Percentiles rank a stretch among this genome's conserved stretches.
phyloP scores from a whole-genome alignment of 2,329 filamentous ascomycete species.

The Pseudogymnoascus sp. region DNA sequence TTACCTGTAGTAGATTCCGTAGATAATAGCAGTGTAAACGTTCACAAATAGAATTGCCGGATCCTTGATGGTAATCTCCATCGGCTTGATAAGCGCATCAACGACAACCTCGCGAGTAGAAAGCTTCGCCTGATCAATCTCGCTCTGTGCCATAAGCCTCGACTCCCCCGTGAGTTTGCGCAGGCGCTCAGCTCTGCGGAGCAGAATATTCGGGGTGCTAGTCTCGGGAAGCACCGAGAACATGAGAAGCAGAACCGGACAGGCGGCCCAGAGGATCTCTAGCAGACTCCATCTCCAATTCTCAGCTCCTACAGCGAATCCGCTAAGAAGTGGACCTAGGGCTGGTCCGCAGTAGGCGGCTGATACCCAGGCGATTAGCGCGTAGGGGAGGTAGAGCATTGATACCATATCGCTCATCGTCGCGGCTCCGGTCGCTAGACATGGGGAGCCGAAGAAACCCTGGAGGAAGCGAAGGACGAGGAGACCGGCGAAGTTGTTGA shows the following conservation, averaged over 20 bases:
- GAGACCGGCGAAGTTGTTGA: constrained; percentile 55
- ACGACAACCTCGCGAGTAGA: constrained; percentile 39
- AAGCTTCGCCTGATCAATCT: constrained; percentile 54
- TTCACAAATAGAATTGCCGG: constrained; percentile 57
- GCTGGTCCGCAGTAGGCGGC: constrained; percentile 46
- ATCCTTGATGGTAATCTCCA: constrained; percentile 53
- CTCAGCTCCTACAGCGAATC: constrained; percentile 51
- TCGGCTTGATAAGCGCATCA: constrained; percentile 54
- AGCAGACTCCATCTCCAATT: constrained; percentile 55
- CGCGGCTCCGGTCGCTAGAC: constrained; percentile 52
- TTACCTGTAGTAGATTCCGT: constrained; percentile 57
- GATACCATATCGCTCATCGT: constrained; percentile 48
- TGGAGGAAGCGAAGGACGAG: constrained; percentile 58
- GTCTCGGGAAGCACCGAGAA: constrained; percentile 61
- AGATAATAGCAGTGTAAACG: constrained; percentile 54
- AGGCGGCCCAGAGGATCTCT: constrained; percentile 55
- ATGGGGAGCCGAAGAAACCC: constrained; percentile 60
- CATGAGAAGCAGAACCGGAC: constrained; percentile 53
- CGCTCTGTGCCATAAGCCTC: constrained; percentile 52
- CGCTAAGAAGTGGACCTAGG: constrained; percentile 53
- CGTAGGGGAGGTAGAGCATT: constrained; percentile 49
- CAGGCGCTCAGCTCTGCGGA: constrained; percentile 53
- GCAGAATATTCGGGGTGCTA: constrained; percentile 49
- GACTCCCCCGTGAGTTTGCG: constrained; percentile 52
- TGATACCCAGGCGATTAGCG: constrained; percentile 52